phyloP scores from a whole-genome alignment of 2,329 filamentous ascomycete genomes.

The Aspergillus viridinutans region DNA sequence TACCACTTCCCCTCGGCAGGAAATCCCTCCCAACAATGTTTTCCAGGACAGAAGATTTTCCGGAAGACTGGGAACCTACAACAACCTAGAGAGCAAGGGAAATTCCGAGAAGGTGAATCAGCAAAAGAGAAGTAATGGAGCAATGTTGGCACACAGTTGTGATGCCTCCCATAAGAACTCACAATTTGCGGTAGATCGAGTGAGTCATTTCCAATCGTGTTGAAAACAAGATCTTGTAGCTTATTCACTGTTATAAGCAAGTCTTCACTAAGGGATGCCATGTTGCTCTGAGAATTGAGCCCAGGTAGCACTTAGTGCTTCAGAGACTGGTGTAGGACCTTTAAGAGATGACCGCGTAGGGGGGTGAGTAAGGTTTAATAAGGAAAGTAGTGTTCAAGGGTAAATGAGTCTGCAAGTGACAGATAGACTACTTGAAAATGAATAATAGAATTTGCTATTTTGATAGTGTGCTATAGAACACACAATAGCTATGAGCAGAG shows the following conservation, averaged over 20 bases:
- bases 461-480: background rate
- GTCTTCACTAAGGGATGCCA: slow-evolving; percentile 95
- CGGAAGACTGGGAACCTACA: slow-evolving; percentile 95
- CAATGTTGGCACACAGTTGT: background rate
- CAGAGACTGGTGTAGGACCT: background rate
- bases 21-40: slow-evolving; percentile 99
- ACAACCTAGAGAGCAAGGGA: slow-evolving; percentile 65
- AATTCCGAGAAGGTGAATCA: slow-evolving; percentile 11
- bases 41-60: slow-evolving; percentile 97
- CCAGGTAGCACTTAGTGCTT: background rate
- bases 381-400: background rate
- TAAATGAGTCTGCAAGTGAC: background rate
- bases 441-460: background rate
- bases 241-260: slow-evolving; percentile 95
- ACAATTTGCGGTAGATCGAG: slow-evolving; percentile 97
- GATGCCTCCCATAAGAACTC: slow-evolving; percentile 37
- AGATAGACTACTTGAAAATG: background rate
- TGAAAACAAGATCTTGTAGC: slow-evolving; percentile 97
- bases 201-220: slow-evolving; percentile 98
- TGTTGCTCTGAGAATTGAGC: slow-evolving; percentile 38
- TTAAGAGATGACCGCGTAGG: background rate
- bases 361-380: background rate
- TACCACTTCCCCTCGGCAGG: slow-evolving; percentile 90
- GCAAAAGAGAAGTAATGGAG: background rate
- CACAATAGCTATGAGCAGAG: background rate